Evolutionary conservation across 805 yeast genomes (phyloP).

Genomic region (Pichia pseudocactophila): DNA sequence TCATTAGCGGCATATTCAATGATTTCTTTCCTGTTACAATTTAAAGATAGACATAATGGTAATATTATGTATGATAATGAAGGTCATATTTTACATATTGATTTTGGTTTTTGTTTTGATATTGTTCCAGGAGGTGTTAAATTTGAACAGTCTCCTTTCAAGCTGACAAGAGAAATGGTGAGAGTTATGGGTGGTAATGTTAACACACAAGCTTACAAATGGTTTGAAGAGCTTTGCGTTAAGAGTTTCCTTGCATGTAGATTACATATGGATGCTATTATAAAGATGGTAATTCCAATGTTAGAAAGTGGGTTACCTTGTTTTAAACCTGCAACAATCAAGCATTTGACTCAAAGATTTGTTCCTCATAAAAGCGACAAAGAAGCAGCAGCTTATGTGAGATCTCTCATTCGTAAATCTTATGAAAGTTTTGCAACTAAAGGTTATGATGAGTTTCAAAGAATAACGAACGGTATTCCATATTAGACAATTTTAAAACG

Average conservation of each 20-base stretch:
- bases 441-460: conserved; percentile 96
- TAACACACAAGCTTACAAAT: conserved; percentile 74
- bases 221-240: conserved; percentile 94
- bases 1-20: conserved; percentile 92
- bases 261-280: conserved; percentile 77
- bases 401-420: conserved; percentile 66
- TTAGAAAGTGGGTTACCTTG: conserved; percentile 92
- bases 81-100: conserved; percentile 93
- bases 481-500: conserved; percentile 43
- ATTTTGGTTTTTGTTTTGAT: conserved; percentile 97
- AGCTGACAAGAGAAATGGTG: conserved; percentile 93
- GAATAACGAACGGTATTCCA: conserved; percentile 94
- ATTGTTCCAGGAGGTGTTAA: conserved; percentile 98
- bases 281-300: conserved; percentile 87
- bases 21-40: conserved; percentile 81
- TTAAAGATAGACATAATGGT: conserved; percentile 97
- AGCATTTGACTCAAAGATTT: conserved; percentile 67
- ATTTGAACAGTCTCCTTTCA: conserved; percentile 97
- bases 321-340: conserved; percentile 82
- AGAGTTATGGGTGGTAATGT: conserved; percentile 89
- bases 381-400: conserved; percentile 76
- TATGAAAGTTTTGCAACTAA: conserved; percentile 84
- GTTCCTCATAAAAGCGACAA: conserved; percentile 72
- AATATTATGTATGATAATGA: conserved; percentile 92
- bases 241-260: conserved; percentile 86